A percentile compares a stretch with the other conserved stretches of the same genome.
phyloP scores from a whole-genome alignment of 2,329 filamentous ascomycete genomes.

The Ophiostoma sp. region DNA sequence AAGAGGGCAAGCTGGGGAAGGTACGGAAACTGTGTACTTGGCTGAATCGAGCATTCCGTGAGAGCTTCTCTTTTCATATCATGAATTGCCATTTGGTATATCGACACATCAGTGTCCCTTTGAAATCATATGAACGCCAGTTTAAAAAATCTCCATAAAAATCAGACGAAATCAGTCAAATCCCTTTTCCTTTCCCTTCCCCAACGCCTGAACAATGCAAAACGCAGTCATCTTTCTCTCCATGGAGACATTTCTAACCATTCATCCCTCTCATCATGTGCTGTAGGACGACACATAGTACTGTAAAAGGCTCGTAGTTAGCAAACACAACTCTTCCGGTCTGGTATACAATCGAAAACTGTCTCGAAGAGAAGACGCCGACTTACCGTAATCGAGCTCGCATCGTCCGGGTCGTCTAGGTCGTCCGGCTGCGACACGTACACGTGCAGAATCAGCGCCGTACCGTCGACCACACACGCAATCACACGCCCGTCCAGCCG shows the following conservation, averaged over 20 bases:
- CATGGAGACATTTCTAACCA: neutral
- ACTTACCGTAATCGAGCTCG: slow-evolving; percentile 74
- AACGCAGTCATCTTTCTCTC: neutral
- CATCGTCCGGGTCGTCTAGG: slow-evolving; percentile 53
- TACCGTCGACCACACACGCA: slow-evolving; percentile 83
- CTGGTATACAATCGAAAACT: neutral
- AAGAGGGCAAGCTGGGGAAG: too few relatives aligned
- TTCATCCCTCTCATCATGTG: slow-evolving; percentile 29
- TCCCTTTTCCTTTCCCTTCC: neutral
- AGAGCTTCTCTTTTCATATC: neutral
- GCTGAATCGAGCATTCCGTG: neutral
- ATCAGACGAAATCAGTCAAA: neutral
- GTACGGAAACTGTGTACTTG: neutral
- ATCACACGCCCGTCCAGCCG: slow-evolving; percentile 87
- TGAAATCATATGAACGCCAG: neutral
- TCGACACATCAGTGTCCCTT: neutral
- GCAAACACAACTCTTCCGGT: neutral
- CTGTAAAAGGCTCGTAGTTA: slow-evolving; percentile 29
- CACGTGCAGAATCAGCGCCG: slow-evolving; percentile 80
- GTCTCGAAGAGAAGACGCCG: neutral
- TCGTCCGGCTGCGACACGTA: slow-evolving; percentile 74
- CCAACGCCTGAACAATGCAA: slow-evolving; percentile 11
- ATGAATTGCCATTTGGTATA: neutral
- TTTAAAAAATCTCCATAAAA: neutral
- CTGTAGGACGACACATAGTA: slow-evolving; percentile 46